Base-by-base conservation (phyloP, 768 basidiomycete genomes). In the Tricholomella constricta region DNA sequence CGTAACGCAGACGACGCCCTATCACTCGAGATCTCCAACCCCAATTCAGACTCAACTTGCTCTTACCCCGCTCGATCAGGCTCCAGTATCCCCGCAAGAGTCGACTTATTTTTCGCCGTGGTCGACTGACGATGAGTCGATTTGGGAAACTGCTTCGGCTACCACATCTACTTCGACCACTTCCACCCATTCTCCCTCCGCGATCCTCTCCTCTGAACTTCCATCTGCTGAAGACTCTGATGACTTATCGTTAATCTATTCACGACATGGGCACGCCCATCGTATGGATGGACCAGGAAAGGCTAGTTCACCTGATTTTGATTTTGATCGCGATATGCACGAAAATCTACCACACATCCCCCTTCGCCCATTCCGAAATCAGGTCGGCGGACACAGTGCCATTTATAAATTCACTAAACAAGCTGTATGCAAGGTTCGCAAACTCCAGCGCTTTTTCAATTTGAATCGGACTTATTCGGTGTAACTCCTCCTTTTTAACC, bases 401-500 rank as follows among this genome's bases (percentile, higher is more conserved):
- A 97, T 99, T 62, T 98, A 98, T 73, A 94, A 95, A 65, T 98
- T 99, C 60, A 98, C 95, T 3, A 93, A 93, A 64, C 83, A 94
- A 58, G 96, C 97, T 7, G 94, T 99, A 14, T 99, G 97, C 78
- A 99, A 99, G 86, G 96, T 97, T 62, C 64, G 89, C 69, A 29
- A 37, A 47, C 51, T 54, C 37, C 60, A 50, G 46, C 29, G 36
- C 37, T 61, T 45, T 27, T n/a, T 55, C 25, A 17, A 51, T 60
- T 42, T 61, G 48, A 44, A 55, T 57, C 62, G 63, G 55, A 62
- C 61, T 59, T 45, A 56, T 53, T 54, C 49, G 52, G 54, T 60
- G 47, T 51, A 48, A 41, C 51, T 52, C 43, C 45, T 48, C 60
- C 56, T 58, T 61, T 23, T 50, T 56, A 50, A 58, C 45, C 6